Evolutionary conservation across 768 basidiomycete genomes (phyloP), one percentile per base, ranked within the genome.

Genomic region (Pisolithus microcarpus): DNA sequence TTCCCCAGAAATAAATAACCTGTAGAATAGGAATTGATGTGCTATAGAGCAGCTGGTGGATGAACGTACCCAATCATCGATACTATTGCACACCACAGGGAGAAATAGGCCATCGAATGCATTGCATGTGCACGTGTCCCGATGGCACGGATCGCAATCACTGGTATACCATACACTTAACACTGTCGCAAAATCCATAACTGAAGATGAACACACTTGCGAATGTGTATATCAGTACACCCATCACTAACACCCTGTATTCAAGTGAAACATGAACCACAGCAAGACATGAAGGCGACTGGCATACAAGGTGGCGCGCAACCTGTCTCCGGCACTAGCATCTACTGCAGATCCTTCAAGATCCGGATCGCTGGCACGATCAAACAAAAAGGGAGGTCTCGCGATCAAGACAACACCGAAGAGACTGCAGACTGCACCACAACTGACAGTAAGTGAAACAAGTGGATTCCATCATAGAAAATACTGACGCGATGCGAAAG

Each of bases 361-460:
- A 2, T 23, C 39, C 18, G 18, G 18, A 40, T 23, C 39, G 8
- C 39, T 23, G 26, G 53, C 45, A 49, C 54, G 50, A 3, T 84
- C 85, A 57, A 96, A 94, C 7, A 96, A 57, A 48, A 82, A 80
- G 1, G 75, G 69, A 0, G 92, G 92, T 34, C 88, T 75, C 10
- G 91, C 87, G 46, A 96, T 90, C 7, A 92, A 72, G 13, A 93
- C 64, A 8, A 91, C 89, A 0, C 91, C 92, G 8, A 77, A 39
- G 30, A 94, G 73, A 64, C 87, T 85, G 43, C 77, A 74, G 7
- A 85, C 79, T 79, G 58, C 18, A 42, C 19, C 46, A 38, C 47
- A 13, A 38, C 28, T 39, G 7, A 18, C 5, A 24, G 26, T 34
- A 7, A 50, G 21, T n/a, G 11, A 40, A 16, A 44, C 28, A 16